Evolutionary conservation across 1,284 basidiomycete genomes (phyloP).

Genomic region (Cryptococcus depauperatus): DNA sequence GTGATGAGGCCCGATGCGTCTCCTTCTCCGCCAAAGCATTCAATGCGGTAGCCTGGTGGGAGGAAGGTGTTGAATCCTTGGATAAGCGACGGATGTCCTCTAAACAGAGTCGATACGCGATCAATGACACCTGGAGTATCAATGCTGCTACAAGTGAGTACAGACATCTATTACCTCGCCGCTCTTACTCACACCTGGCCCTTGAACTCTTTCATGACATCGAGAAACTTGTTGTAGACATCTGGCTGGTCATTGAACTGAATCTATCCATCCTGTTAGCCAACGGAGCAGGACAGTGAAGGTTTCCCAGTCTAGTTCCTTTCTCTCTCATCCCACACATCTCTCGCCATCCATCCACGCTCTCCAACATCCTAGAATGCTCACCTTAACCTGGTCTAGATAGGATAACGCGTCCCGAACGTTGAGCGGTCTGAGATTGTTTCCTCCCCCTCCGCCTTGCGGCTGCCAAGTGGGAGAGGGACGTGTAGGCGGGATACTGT

Average conservation of each 20-base stretch:
- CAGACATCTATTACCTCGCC: not conserved
- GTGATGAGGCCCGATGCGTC: slow-evolving; percentile 74
- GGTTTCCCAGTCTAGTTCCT: slow-evolving; percentile 1
- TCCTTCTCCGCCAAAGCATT: slow-evolving; percentile 52
- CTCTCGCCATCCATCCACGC: not conserved
- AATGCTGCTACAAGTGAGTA: slow-evolving; percentile 56
- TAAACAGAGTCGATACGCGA: slow-evolving; percentile 89
- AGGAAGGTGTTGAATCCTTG: slow-evolving; percentile 99
- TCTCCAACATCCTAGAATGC: slow-evolving; percentile 10
- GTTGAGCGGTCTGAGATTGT: slow-evolving; percentile 41
- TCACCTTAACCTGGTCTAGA: slow-evolving; percentile 84
- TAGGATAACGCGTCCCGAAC: slow-evolving; percentile 86
- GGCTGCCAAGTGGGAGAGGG: slow-evolving; percentile 1
- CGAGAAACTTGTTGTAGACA: slow-evolving; percentile 94
- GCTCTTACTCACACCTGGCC: slow-evolving; percentile 83
- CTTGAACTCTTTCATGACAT: slow-evolving; percentile 99
- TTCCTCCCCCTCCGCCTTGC: slow-evolving; percentile 1
- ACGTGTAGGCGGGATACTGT: not conserved
- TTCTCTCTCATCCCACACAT: not conserved
- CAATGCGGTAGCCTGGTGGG: slow-evolving; percentile 92
- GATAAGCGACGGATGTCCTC: slow-evolving; percentile 86
- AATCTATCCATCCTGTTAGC: slow-evolving; percentile 40
- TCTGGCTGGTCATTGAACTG: slow-evolving; percentile 89
- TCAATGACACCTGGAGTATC: slow-evolving; percentile 98
- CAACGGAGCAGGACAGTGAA: slow-evolving; percentile 8